Conservation (phyloP, 805 yeast genomes). For the Scheffersomyces stipitis region DNA sequence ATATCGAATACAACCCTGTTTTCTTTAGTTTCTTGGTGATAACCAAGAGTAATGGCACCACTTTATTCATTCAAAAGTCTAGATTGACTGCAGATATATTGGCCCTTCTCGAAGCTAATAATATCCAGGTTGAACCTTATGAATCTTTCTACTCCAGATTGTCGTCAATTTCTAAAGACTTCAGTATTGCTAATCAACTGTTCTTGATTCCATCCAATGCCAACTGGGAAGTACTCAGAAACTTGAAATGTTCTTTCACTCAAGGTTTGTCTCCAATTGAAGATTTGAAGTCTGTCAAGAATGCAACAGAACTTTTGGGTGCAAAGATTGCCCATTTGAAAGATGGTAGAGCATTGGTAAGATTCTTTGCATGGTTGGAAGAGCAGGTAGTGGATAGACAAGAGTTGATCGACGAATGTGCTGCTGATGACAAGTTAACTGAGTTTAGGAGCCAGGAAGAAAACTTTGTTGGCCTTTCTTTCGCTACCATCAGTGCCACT, state of each 20-base stretch:
- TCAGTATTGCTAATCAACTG: conserved; percentile 26
- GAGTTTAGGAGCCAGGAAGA: conserved; percentile 40
- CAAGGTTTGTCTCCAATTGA: conserved; percentile 42
- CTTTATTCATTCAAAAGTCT: conserved; percentile 43
- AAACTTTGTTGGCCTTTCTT: conserved; percentile 62
- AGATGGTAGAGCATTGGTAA: conserved; percentile 56
- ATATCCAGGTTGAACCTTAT: conserved; percentile 39
- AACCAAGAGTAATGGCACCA: conserved; percentile 27
- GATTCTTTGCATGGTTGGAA: conserved; percentile 61
- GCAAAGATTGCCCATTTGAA: conserved; percentile 54
- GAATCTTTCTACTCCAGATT: conserved; percentile 47
- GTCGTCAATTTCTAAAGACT: conserved; percentile 36
- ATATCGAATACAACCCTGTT: conserved; percentile 55
- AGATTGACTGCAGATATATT: conserved; percentile 36
- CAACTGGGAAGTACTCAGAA: conserved; percentile 42
- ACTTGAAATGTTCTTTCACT: conserved; percentile 28
- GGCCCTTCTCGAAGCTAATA: conserved; percentile 21
- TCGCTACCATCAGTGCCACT: conserved; percentile 71
- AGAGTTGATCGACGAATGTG: conserved; percentile 53
- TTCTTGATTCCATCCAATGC: conserved; percentile 31
- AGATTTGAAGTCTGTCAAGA: conserved; percentile 53
- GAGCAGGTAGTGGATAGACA: conserved; percentile 43
- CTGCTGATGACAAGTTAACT: conserved; percentile 52
- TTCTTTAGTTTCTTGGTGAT: conserved; percentile 45
- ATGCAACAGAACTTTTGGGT: conserved; percentile 48